Evolutionary conservation across 2,329 filamentous ascomycete species (phyloP).

Genomic region (Aspergillus fijiensis): DNA sequence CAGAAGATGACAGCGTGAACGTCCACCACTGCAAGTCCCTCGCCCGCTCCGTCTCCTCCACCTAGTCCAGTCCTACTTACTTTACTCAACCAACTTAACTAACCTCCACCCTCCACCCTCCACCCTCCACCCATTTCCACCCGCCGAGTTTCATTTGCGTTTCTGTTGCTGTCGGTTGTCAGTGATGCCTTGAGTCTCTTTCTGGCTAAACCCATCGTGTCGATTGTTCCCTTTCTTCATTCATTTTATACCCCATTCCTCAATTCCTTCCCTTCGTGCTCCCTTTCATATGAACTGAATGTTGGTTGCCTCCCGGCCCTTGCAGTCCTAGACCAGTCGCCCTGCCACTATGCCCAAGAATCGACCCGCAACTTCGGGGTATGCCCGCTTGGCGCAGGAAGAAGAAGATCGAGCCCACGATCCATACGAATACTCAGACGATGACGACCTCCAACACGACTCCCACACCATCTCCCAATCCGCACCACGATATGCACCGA

Average conservation of each 20-base stretch:
- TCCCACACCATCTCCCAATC: conserved; percentile 57
- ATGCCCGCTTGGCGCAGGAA: conserved; percentile 80
- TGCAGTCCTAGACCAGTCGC: conserved; percentile 6
- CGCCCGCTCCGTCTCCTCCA: not conserved
- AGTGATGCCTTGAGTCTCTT: conserved; percentile 1
- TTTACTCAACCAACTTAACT: not conserved
- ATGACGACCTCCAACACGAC: conserved; percentile 60
- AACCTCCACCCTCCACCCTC: not conserved
- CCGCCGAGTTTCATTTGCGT: not conserved
- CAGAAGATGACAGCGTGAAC: conserved; percentile 8
- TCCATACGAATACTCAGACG: conserved; percentile 67
- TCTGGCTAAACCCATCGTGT: not conserved
- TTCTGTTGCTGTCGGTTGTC: conserved; percentile 3
- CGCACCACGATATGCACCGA: conserved; percentile 62
- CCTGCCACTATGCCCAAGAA: conserved; percentile 60
- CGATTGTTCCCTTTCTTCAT: not conserved
- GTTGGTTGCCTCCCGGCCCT: conserved; percentile 13
- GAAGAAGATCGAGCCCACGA: conserved; percentile 56
- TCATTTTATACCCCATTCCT: not conserved
- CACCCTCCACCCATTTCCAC: not conserved
- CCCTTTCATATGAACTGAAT: conserved; percentile 10
- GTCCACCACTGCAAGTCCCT: not conserved
- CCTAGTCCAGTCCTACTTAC: not conserved
- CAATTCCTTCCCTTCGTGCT: conserved; percentile 7
- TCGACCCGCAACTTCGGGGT: conserved; percentile 74